phyloP scores from a whole-genome alignment of 495 filamentous ascomycete genomes.

The Daldinia loculata region DNA sequence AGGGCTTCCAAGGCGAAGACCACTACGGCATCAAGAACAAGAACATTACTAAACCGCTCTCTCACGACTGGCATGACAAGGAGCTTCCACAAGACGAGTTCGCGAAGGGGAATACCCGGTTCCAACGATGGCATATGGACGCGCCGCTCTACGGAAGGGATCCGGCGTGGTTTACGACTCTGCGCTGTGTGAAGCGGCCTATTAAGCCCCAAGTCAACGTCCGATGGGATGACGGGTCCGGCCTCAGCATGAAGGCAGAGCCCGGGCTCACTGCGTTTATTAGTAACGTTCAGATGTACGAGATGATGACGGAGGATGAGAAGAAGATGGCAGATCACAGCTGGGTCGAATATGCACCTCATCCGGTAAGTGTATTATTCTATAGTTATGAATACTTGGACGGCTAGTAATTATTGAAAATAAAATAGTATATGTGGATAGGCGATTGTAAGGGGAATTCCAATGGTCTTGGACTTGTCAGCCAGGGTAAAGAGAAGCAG shows the following conservation, averaged over 20 bases:
- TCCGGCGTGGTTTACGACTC: constrained; percentile 54
- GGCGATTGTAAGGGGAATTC: constrained; percentile 48
- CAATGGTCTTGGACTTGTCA: constrained; percentile 50
- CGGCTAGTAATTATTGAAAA: neutral
- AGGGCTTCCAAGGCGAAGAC: constrained; percentile 55
- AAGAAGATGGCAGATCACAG: constrained; percentile 51
- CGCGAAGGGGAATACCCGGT: constrained; percentile 49
- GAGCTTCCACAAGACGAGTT: constrained; percentile 44
- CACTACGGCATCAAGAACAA: constrained; percentile 54
- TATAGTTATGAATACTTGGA: neutral
- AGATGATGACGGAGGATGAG: constrained; percentile 51
- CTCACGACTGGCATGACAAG: constrained; percentile 49
- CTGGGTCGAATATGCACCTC: constrained; percentile 55
- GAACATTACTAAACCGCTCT: constrained; percentile 46
- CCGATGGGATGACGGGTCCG: constrained; percentile 53
- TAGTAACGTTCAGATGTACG: constrained; percentile 49
- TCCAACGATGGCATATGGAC: constrained; percentile 57
- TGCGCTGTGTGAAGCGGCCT: constrained; percentile 51
- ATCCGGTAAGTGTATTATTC: constrained; percentile 41
- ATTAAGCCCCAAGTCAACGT: constrained; percentile 48
- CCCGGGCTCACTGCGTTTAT: constrained; percentile 48
- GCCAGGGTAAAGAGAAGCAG: constrained; percentile 45
- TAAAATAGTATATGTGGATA: constrained; percentile 48
- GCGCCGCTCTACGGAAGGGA: constrained; percentile 55
- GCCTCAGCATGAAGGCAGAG: constrained; percentile 44